Evolutionary conservation across 257 asterid genomes (phyloP), one percentile per base, ranked within the genome.

Genomic region (Jacaranda copaia): DNA sequence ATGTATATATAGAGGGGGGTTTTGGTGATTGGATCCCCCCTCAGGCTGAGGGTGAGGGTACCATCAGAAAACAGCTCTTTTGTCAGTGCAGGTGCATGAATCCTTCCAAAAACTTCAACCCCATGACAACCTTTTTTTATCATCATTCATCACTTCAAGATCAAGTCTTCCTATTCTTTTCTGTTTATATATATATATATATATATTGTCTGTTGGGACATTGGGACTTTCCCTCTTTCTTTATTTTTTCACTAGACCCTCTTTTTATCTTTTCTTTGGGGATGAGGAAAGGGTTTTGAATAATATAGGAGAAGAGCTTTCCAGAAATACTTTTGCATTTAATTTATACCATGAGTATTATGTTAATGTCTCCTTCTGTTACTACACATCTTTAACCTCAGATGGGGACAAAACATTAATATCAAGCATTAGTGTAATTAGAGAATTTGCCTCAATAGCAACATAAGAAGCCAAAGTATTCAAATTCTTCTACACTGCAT

Each of bases 11-110:
- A 18, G 4, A 11, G 57, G 14, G 73, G 39, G 14, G 18, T 43
- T 18, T 66, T 66, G 39, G 56, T 18, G 38, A 42, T 15, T 43
- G 12, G 14, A 19, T 9, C 4, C 2, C 6, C 6, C 16, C 11
- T 19, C 19, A 15, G 20, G 13, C 13, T 55, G 32, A 15, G 20
- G 13, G 13, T 55, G 32, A 39, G 36, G 55, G 2, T 43, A 60
- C 46, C 19, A 20, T 13, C 60, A 32, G 73, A 48, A 9, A 68
- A 46, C 73, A 13, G 60, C 43, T 68, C 11, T 48, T 25, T 46
- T 72, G 83, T 79, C 80, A 52, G 77, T 70, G 72, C 67, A 63
- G 42, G 77, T 70, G 72, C 67, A 63, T 71, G 9, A 62, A 56
- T n/a, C 60, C 60, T 61, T 59, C 56, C 42, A 70, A 65, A 63